Percentiles rank a stretch among this genome's conserved stretches.
These are phyloP conservation scores for Sordaria brevicollis DNA, from an alignment of 495 filamentous ascomycete species.

Conservation along the genomic window DNA sequence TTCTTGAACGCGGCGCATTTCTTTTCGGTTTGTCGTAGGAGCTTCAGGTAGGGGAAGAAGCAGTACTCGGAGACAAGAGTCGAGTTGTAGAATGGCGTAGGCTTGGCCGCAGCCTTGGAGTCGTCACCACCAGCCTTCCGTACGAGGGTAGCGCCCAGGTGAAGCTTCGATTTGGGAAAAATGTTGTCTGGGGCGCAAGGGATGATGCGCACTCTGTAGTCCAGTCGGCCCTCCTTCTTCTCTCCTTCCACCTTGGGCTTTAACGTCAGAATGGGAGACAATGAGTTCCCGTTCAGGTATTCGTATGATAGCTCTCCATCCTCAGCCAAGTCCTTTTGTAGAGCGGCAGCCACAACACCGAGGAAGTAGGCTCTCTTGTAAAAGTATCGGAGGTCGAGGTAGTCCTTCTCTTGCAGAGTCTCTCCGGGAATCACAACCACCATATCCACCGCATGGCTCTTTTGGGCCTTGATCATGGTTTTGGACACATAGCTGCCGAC, in stretches of 20 bases:
- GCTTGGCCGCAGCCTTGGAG: constrained; percentile 23
- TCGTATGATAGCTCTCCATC: constrained; percentile 51
- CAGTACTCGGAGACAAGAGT: constrained; percentile 69
- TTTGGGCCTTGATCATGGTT: constrained; percentile 54
- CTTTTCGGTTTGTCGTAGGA: constrained; percentile 53
- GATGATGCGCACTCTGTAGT: constrained; percentile 65
- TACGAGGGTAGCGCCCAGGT: constrained; percentile 60
- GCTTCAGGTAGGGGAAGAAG: constrained; percentile 60
- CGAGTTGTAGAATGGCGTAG: constrained; percentile 85
- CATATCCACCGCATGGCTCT: constrained; percentile 59
- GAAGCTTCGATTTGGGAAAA: constrained; percentile 59
- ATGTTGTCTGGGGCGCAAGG: constrained; percentile 53
- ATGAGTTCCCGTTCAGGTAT: constrained; percentile 61
- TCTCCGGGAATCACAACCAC: constrained; percentile 70
- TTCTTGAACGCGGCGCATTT: constrained; percentile 65
- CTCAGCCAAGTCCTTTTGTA: constrained; percentile 46
- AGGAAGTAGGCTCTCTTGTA: constrained; percentile 91
- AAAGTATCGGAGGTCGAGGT: constrained; percentile 85
- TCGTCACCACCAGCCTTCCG: constrained; percentile 34
- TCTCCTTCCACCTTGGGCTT: constrained; percentile 13
- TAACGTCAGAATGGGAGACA: constrained; percentile 64
- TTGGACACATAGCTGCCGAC: constrained; percentile 78
- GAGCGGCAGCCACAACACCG: constrained; percentile 60
- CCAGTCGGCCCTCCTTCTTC: constrained; percentile 18
- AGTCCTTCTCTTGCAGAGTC: constrained; percentile 90